Evolutionary conservation across 805 yeast species (phyloP).

Genomic region (Spathaspora girioi): DNA sequence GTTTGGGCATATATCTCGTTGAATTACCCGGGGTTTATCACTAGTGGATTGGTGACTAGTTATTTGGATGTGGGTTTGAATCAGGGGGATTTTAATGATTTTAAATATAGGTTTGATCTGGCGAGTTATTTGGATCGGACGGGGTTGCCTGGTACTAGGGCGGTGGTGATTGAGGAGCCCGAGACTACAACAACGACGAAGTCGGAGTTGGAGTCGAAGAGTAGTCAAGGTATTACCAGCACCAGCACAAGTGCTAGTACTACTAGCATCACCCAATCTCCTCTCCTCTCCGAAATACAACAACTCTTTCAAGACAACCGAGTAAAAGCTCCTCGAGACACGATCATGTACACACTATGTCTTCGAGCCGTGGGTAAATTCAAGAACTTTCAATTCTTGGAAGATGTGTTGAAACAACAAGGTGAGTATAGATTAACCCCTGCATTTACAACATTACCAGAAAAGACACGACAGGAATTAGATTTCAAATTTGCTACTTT

Average conservation of each 20-base stretch:
- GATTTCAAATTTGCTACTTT: conserved; percentile 71
- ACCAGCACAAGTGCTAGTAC: neutral
- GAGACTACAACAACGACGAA: neutral
- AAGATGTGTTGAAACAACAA: conserved; percentile 71
- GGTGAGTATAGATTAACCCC: conserved; percentile 63
- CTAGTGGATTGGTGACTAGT: conserved; percentile 42
- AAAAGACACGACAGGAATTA: conserved; percentile 34
- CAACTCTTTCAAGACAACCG: neutral
- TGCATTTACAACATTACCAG: conserved; percentile 41
- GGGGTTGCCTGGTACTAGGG: conserved; percentile 16
- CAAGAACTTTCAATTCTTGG: conserved; percentile 56
- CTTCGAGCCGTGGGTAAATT: conserved; percentile 62
- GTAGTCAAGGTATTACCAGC: neutral
- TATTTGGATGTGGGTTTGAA: conserved; percentile 48
- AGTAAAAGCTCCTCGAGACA: conserved; percentile 22
- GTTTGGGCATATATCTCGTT: conserved; percentile 57
- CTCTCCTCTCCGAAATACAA: conserved; percentile 3
- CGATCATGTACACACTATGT: conserved; percentile 55
- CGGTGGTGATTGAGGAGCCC: conserved; percentile 11
- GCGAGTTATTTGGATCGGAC: conserved; percentile 25
- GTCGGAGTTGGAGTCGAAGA: neutral
- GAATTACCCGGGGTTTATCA: conserved; percentile 41
- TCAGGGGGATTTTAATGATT: conserved; percentile 29
- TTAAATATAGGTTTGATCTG: conserved; percentile 27
- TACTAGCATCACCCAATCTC: conserved; percentile 9